phyloP scores from a whole-genome alignment of 768 basidiomycete genomes.

The Suillus weaverae region DNA sequence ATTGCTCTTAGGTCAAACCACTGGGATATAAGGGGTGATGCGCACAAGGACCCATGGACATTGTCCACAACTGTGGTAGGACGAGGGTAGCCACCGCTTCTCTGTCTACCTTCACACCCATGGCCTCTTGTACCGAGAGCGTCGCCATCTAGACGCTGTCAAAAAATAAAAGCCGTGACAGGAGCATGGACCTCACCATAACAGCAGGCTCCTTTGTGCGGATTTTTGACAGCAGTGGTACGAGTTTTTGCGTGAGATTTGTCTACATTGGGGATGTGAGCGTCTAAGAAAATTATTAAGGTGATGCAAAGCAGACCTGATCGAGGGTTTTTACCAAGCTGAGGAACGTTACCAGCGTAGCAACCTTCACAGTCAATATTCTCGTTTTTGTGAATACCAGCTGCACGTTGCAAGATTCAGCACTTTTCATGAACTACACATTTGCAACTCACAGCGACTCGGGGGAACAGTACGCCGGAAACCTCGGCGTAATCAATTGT shows the following conservation, averaged over 20 bases:
- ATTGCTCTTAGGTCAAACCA: slow-evolving; percentile 8
- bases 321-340: slow-evolving; percentile 89
- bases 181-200: slow-evolving; percentile 52
- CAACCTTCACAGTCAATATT: slow-evolving; percentile 88
- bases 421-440: not conserved
- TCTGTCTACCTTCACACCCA: slow-evolving; percentile 93
- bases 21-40: slow-evolving; percentile 14
- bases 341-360: slow-evolving; percentile 79
- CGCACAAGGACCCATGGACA: slow-evolving; percentile 94
- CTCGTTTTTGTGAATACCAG: slow-evolving; percentile 92
- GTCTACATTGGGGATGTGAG: slow-evolving; percentile 42
- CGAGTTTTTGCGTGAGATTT: slow-evolving; percentile 92
- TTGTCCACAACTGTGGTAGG: slow-evolving; percentile 90
- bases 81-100: slow-evolving; percentile 90
- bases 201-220: slow-evolving; percentile 95
- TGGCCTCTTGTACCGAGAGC: slow-evolving; percentile 87
- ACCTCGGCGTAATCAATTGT: slow-evolving; percentile 95
- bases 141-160: slow-evolving; percentile 69
- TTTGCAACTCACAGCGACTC: slow-evolving; percentile 72
- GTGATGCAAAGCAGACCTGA: slow-evolving; percentile 53
- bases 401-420: slow-evolving; percentile 40
- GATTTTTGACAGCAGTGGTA: slow-evolving; percentile 91
- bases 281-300: not conserved
- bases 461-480: slow-evolving; percentile 85
- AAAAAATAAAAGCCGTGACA: not conserved